Evolutionary conservation across 495 filamentous ascomycete species (phyloP).

Genomic region (Cercophora samala): DNA sequence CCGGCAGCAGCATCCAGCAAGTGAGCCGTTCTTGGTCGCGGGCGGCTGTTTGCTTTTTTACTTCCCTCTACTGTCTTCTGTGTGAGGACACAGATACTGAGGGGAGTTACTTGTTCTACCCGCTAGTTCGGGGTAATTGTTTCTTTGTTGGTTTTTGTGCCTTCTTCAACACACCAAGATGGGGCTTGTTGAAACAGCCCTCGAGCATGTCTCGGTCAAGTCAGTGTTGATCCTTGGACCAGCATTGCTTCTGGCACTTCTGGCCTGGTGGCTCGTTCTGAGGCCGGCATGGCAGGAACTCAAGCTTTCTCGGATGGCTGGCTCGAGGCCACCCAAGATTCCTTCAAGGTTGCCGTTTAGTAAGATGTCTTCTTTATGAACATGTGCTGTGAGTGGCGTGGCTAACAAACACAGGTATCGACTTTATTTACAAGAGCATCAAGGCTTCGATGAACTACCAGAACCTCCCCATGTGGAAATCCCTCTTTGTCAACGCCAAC

Average conservation of each 20-base stretch:
- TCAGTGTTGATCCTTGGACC: conserved; percentile 27
- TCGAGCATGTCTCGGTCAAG: conserved; percentile 39
- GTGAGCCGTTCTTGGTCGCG: not conserved
- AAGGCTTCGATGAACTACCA: conserved; percentile 47
- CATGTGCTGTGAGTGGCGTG: conserved; percentile 26
- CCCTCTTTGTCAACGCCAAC: conserved; percentile 41
- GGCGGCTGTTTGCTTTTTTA: not conserved
- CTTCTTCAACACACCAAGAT: conserved; percentile 27
- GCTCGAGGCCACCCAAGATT: conserved; percentile 28
- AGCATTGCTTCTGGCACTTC: conserved; percentile 28
- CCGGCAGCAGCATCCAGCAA: not conserved
- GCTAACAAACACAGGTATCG: conserved; percentile 50
- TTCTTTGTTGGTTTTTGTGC: not conserved
- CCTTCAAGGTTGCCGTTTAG: conserved; percentile 32
- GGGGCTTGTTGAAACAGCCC: conserved; percentile 38
- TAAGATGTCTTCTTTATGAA: conserved; percentile 13
- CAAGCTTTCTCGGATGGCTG: conserved; percentile 42
- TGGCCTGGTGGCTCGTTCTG: conserved; percentile 31
- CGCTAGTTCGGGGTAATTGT: not conserved
- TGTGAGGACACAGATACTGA: not conserved
- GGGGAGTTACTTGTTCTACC: not conserved
- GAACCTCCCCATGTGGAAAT: conserved; percentile 60
- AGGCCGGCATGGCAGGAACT: conserved; percentile 28
- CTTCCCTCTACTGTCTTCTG: not conserved
- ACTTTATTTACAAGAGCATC: conserved; percentile 55